Evolutionary conservation across 257 asterid genomes (phyloP).

Genomic region (Coffea eugenioides): DNA sequence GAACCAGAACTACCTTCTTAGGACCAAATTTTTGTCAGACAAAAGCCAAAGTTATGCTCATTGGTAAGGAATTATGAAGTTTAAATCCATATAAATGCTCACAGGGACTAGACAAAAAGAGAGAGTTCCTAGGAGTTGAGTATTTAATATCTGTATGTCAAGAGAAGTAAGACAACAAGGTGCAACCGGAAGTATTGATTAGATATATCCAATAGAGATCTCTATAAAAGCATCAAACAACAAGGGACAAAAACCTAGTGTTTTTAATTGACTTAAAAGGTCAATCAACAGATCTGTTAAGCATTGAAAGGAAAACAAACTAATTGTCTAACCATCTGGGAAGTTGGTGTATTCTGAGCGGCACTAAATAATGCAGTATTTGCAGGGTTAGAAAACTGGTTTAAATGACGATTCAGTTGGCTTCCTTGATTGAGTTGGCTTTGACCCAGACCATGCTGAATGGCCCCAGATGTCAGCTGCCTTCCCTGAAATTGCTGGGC

Average conservation of each 20-base stretch:
- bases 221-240: background rate
- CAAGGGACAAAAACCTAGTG: background rate
- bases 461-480: constrained; percentile 73
- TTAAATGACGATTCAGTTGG: constrained; percentile 82
- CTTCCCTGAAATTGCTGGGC: constrained; percentile 83
- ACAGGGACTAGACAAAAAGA: background rate
- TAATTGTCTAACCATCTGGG: constrained; percentile 69
- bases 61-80: background rate
- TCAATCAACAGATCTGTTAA: background rate
- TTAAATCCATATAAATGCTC: background rate
- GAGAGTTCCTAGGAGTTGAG: background rate
- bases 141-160: background rate
- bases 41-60: too few species aligned
- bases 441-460: constrained; percentile 70
- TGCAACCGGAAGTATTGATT: background rate
- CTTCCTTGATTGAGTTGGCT: constrained; percentile 85
- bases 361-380: constrained; percentile 88
- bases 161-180: background rate
- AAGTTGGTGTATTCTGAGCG: constrained; percentile 70
- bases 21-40: background rate
- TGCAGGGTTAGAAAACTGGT: constrained; percentile 83
- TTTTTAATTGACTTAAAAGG: background rate
- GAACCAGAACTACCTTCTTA: background rate
- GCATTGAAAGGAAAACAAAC: background rate
- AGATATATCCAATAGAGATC: background rate